Conservation (phyloP, 768 basidiomycete genomes). For the Rhodotorula graminis region DNA sequence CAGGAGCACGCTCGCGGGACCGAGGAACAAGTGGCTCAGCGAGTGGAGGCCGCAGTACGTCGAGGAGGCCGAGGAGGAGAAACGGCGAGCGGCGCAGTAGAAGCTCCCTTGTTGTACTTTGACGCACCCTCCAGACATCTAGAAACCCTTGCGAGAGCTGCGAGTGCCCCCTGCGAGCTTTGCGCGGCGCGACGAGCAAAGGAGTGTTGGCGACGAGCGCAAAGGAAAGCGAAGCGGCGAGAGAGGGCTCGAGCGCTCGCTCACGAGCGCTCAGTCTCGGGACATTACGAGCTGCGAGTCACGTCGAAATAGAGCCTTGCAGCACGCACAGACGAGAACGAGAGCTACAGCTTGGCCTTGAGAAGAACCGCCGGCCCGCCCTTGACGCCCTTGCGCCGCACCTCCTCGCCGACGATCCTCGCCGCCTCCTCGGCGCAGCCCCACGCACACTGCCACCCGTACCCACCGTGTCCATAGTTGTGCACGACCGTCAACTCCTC, state of each 20-base stretch:
- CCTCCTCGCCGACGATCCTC: slow-evolving; percentile 13
- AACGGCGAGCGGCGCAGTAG: not conserved
- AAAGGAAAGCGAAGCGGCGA: no score
- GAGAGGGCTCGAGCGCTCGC: no score
- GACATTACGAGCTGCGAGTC: no score
- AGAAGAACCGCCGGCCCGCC: no score
- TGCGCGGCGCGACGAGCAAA: no score
- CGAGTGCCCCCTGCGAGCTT: no score
- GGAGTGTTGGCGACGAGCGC: no score
- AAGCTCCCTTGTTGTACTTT: no score
- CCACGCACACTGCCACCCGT: slow-evolving; percentile 49
- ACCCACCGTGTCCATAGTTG: slow-evolving; percentile 48
- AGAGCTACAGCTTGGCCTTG: slow-evolving; percentile 1
- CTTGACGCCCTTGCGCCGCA: not conserved
- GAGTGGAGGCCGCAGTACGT: slow-evolving; percentile 39
- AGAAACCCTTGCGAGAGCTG: no score
- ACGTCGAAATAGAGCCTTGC: no score
- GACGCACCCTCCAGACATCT: no score
- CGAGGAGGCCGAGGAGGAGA: slow-evolving; percentile 21
- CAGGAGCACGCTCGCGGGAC: slow-evolving; percentile 28
- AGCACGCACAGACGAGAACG: not conserved
- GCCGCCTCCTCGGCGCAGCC: slow-evolving; percentile 38
- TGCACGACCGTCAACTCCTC: slow-evolving; percentile 37
- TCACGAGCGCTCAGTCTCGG: no score
- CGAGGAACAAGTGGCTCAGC: slow-evolving; percentile 28